Base-by-base conservation (phyloP, 768 basidiomycete genomes). In the Gloeopeniophorella convolvens region DNA sequence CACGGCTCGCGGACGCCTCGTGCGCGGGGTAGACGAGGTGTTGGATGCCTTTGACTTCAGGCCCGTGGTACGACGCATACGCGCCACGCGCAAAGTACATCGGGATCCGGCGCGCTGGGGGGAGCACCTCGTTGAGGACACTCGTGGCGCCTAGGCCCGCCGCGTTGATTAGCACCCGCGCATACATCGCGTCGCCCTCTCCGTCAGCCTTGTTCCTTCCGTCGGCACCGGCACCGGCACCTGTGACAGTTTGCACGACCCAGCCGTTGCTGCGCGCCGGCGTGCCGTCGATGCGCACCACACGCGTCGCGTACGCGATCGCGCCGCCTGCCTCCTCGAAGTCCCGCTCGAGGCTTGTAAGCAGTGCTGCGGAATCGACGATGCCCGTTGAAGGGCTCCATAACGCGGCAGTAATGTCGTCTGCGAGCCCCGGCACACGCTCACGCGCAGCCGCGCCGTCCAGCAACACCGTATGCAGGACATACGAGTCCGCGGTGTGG, bases 21-120 rank as follows among this genome's bases (percentile, higher is more conserved):
- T 95, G 93, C 55, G 89, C 93, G 2, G 95, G 94, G 68, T 99
- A 97, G 61, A 99, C 81, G 51, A 99, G 78, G 57, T 82, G 83
- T 3, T 74, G 75, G 48, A 96, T 72, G 11, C 73, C 64, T 12
- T 73, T 67, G 34, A 85, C 72, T 1, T 91, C 92, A 0, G 83
- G 82, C 5, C 94, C 93, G 41, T 76, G 75, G 66, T 97, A 98
- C 3, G 83, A 80, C 26, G 90, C 85, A 62, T 97, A 98, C 4
- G 89, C 88, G 7, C 93, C 92, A 51, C 79, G 78, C 2, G 80
- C 89, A 58, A 81, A 93, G 63, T 80, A 90, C 70, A 89, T 80
- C 1, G 86, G 81, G 46, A 92, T 74, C 10, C 76, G 77, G 42
- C 68, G 60, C 27, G 74, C 68, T 47, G 70, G 68, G 0, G 80